Percentiles rank a stretch among this genome's conserved stretches.
Conservation (phyloP, 805 yeast genomes). For the Metschnikowia koreensis region DNA sequence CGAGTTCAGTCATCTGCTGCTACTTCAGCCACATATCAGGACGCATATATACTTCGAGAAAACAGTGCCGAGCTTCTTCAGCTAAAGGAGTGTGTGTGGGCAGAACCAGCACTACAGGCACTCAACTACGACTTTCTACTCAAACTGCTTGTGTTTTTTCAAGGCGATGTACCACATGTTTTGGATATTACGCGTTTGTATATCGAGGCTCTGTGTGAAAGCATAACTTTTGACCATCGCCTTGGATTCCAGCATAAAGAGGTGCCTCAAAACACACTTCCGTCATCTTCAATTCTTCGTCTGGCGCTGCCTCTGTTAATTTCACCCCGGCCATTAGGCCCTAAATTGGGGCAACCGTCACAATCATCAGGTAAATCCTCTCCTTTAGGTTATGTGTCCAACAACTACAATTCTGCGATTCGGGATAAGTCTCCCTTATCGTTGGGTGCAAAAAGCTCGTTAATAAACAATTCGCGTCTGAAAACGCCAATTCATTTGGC, state of each 20-base stretch:
- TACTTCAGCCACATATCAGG: background rate
- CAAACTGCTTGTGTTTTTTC: constrained; percentile 39
- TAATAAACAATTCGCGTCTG: constrained; percentile 1
- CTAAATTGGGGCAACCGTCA: constrained; percentile 1
- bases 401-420: background rate
- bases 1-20: constrained; percentile 9
- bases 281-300: constrained; percentile 2
- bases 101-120: constrained; percentile 31
- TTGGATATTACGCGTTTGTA: constrained; percentile 33
- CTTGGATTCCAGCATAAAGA: constrained; percentile 6
- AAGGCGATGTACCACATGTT: constrained; percentile 44
- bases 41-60: constrained; percentile 21
- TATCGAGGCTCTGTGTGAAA: constrained; percentile 28
- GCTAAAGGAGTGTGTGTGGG: constrained; percentile 8
- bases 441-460: background rate
- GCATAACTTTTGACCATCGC: constrained; percentile 23
- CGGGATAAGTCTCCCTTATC: background rate
- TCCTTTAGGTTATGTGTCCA: background rate
- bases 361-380: background rate
- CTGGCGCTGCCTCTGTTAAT: constrained; percentile 2
- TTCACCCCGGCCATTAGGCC: constrained; percentile 3
- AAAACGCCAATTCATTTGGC: background rate
- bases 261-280: background rate
- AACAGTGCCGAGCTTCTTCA: constrained; percentile 14
- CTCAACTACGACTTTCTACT: constrained; percentile 41